Base-by-base conservation (phyloP, 345 rosid species). In the Boechera stricta region DNA sequence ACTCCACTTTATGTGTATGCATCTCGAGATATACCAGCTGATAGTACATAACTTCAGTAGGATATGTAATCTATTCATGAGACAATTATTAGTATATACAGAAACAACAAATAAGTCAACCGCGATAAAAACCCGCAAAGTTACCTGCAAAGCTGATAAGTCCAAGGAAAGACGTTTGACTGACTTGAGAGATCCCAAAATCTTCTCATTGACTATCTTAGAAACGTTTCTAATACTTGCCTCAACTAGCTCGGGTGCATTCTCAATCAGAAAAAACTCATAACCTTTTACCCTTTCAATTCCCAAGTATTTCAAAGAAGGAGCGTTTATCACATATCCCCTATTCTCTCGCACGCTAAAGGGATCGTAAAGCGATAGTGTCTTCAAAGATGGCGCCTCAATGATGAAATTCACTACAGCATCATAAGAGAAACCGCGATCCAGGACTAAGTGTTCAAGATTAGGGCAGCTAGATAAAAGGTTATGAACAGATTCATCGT, bases 141-240 rank as follows among this genome's bases (percentile, higher is more conserved):
- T 67, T 38, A 67, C 72, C 72, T 67, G 4, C 35, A 67, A 24
- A n/a, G 61, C 26, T 13, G 72, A 52, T 26, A 67, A 53, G 35
- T 67, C 49, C 72, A 67, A 52, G 61, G 8, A 12, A 35, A 67
- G 49, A 8, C 49, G 36, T 8, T 53, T 67, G 35, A 7, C 72
- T 2, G 49, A 52, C 7, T 7, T 9, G 15, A 67, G 15, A 67
- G 48, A 52, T 52, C 35, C 61, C 18, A 67, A 5, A 67, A 67
- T 6, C 13, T 21, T 53, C 35, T 35, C 49, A 52, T 52, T 36
- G 36, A 7, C 35, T 8, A 24, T 13, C 5, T 4, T 0, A 24
- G 49, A 7, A 38, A 39, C 72, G 3, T 67, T 29, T 16, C 13
- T 18, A 13, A 68, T 53, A 13, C 24, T 48, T 3, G 53, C 53